Conservation (phyloP, 176 grass and related monocot genomes). For the Cymbopogon citratus region DNA sequence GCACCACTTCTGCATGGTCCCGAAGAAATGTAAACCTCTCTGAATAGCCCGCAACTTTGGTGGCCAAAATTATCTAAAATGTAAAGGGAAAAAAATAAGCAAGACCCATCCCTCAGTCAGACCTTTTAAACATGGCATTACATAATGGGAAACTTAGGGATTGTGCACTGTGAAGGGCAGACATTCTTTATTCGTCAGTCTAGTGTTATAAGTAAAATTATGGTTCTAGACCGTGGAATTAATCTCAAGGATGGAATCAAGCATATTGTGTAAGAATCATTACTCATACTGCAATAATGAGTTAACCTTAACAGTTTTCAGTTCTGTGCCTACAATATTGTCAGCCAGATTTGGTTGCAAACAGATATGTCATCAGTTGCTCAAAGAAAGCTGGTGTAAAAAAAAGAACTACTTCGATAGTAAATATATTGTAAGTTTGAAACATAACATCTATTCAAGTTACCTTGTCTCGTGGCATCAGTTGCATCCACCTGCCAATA, state of each 20-base stretch:
- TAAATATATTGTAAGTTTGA: neutral
- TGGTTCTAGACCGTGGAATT: neutral
- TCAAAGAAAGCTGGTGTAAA: no score
- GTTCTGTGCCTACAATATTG: neutral
- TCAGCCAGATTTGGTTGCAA: neutral
- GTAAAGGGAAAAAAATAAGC: neutral
- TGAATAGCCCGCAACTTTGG: conserved; percentile 85
- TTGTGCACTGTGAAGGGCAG: neutral
- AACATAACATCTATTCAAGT: neutral
- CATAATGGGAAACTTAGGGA: neutral
- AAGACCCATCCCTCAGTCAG: neutral
- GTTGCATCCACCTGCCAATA: conserved; percentile 83
- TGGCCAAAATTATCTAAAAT: conserved; percentile 72
- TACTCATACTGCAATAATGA: neutral
- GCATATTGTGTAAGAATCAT: neutral
- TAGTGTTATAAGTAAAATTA: neutral
- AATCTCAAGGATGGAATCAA: neutral
- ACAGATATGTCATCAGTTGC: no score
- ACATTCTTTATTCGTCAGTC: neutral
- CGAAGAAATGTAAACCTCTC: conserved; percentile 51
- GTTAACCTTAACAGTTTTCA: neutral
- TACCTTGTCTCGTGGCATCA: conserved; percentile 79
- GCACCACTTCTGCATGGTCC: conserved; percentile 49
- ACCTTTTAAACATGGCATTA: conserved; percentile 1
- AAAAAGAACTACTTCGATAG: no score